Evolutionary conservation across 2,329 filamentous ascomycete genomes (phyloP).

Genomic region (Diaporthe ilicicola): DNA sequence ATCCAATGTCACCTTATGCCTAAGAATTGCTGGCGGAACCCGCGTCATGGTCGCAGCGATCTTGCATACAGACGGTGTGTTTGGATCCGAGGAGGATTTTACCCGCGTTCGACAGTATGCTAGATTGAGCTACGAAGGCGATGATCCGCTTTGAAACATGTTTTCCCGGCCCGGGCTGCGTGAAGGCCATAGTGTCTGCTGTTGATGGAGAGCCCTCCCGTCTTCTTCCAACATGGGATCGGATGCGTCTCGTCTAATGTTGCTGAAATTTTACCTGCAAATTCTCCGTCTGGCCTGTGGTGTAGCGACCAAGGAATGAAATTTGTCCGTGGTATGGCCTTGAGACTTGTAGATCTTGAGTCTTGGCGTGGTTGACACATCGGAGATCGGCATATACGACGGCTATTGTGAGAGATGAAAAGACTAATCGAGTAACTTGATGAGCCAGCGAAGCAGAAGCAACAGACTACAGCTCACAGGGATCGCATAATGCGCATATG

Average conservation of each 20-base stretch:
- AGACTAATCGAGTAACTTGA: constrained; percentile 10
- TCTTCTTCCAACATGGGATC: neutral
- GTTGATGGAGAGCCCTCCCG: neutral
- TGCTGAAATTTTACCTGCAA: neutral
- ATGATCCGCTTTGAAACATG: neutral
- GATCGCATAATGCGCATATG: no score
- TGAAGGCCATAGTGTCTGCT: neutral
- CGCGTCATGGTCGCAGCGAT: neutral
- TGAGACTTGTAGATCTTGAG: constrained; percentile 6
- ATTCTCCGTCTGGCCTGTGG: neutral
- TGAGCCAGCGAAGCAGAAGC: neutral
- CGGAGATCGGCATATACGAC: constrained; percentile 6
- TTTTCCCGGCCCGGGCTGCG: neutral
- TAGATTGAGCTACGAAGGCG: neutral
- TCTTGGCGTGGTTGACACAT: constrained; percentile 17
- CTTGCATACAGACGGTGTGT: neutral
- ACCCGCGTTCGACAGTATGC: neutral
- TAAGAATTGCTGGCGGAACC: neutral
- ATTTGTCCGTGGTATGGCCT: constrained; percentile 1
- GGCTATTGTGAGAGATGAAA: neutral
- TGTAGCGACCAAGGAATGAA: neutral
- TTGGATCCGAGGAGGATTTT: neutral
- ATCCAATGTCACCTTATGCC: neutral
- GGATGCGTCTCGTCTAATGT: neutral
- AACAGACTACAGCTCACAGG: no score